Percentiles rank a stretch among this genome's conserved stretches.
Conservation (phyloP, 148 eudicot genomes). For the Salicornia ramosissima region DNA sequence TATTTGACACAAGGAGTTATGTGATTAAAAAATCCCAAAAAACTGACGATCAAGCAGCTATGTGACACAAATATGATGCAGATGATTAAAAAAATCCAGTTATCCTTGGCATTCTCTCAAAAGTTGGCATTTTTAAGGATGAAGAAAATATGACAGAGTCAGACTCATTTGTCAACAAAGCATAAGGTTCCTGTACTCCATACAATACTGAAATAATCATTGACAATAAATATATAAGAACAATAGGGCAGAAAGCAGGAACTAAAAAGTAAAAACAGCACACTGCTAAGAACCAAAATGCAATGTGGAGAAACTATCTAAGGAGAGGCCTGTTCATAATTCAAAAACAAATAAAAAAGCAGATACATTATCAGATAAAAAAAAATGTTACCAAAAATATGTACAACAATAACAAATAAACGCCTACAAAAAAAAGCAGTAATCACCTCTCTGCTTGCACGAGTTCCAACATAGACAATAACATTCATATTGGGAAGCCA, state of each 20-base stretch:
- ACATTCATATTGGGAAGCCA: slow-evolving; percentile 97
- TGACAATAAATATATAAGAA: background rate
- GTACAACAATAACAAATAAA: background rate
- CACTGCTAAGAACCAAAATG: background rate
- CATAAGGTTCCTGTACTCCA: too few relatives aligned
- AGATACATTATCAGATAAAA: background rate
- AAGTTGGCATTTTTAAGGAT: too few relatives aligned
- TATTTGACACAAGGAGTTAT: too few relatives aligned
- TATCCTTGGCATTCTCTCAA: too few relatives aligned
- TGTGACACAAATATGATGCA: too few relatives aligned
- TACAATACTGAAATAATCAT: background rate
- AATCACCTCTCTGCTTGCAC: slow-evolving; percentile 96
- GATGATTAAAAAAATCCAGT: too few relatives aligned
- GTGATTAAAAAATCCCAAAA: too few relatives aligned
- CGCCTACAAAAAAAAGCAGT: background rate
- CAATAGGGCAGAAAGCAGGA: background rate
- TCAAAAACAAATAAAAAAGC: background rate
- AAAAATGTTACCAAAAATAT: background rate
- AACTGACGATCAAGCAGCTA: too few relatives aligned
- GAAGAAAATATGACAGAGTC: too few relatives aligned
- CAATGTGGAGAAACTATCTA: background rate
- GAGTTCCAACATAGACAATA: slow-evolving; percentile 91
- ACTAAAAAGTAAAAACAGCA: background rate
- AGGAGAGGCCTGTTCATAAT: background rate
- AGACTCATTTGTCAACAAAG: too few relatives aligned